Percentiles rank a stretch among this genome's conserved stretches.
Evolutionary conservation across 192 early-diverging fungal genomes (phyloP).

Genomic region (Coemansia biformis): DNA sequence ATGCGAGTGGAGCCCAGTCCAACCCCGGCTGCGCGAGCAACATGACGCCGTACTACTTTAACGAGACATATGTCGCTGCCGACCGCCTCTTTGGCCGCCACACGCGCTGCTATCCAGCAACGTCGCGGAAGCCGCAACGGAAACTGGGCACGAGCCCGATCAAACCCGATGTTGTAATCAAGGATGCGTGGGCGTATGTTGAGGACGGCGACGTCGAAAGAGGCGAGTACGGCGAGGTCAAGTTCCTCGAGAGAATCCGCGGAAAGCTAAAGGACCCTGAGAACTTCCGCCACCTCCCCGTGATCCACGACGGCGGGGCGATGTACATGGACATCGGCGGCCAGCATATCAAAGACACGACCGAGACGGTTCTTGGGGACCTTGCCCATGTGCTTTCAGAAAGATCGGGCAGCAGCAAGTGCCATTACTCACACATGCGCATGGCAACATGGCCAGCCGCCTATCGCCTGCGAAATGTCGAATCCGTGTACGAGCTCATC

Average conservation of each 20-base stretch:
- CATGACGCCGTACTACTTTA: constrained; percentile 1
- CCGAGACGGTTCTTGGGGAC: too few relatives aligned
- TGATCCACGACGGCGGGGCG: too few relatives aligned
- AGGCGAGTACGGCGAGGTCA: neutral
- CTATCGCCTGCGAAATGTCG: neutral
- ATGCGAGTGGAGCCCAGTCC: too few relatives aligned
- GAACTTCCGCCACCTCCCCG: neutral
- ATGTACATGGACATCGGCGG: too few relatives aligned
- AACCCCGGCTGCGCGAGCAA: too few relatives aligned
- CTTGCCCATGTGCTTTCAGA: too few relatives aligned
- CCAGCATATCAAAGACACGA: too few relatives aligned
- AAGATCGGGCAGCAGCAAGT: neutral
- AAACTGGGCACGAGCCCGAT: neutral
- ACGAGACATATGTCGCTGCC: neutral
- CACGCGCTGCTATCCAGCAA: constrained; percentile 8
- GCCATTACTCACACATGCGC: constrained; percentile 1
- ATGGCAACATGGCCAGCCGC: constrained; percentile 5
- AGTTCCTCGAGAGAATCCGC: neutral
- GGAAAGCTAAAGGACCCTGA: neutral
- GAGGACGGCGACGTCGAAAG: neutral
- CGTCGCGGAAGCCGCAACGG: neutral
- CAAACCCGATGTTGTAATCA: neutral
- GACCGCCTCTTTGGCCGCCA: constrained; percentile 17
- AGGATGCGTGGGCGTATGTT: constrained; percentile 3
- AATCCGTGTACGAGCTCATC: constrained; percentile 11